A percentile compares a stretch with the other conserved stretches of the same genome.
These are phyloP conservation scores for Pugionium dolabratum DNA, from an alignment of 345 rosid genomes.

Conservation along the genomic window DNA sequence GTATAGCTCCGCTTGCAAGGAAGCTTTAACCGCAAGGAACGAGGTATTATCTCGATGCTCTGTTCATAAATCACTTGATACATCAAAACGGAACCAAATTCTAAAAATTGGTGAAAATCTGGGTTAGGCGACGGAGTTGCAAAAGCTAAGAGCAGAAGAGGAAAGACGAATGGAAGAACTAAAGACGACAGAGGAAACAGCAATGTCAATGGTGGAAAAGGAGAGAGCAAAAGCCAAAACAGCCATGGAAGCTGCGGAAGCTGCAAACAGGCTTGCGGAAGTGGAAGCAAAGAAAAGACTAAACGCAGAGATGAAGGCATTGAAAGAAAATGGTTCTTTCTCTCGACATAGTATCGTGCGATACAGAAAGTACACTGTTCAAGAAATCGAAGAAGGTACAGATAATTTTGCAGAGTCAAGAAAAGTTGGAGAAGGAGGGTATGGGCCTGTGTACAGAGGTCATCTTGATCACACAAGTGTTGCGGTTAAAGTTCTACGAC, in stretches of 20 bases:
- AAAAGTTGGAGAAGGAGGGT: conserved; percentile 97
- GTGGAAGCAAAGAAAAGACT: conserved; percentile 56
- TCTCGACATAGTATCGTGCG: conserved; percentile 41
- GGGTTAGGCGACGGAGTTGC: conserved; percentile 66
- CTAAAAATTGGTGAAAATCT: not conserved
- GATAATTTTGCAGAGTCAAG: conserved; percentile 46
- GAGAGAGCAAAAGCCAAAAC: conserved; percentile 64
- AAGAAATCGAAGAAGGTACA: conserved; percentile 80
- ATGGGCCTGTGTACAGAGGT: conserved; percentile 71
- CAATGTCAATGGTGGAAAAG: conserved; percentile 53
- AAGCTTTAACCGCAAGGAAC: conserved; percentile 78
- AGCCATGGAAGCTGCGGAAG: conserved; percentile 77
- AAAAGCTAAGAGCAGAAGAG: conserved; percentile 63
- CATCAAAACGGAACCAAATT: not conserved
- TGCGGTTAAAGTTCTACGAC: conserved; percentile 75
- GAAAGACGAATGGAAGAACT: conserved; percentile 65
- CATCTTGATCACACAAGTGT: conserved; percentile 80
- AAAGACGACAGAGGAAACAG: conserved; percentile 62
- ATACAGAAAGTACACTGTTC: conserved; percentile 69
- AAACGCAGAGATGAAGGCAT: conserved; percentile 47
- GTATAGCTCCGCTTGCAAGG: conserved; percentile 81
- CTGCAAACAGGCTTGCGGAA: conserved; percentile 64
- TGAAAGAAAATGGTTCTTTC: conserved; percentile 48
- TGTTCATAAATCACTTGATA: not conserved
- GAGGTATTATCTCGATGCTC: conserved; percentile 47